These are phyloP conservation scores for Bjerkandera adusta DNA, from an alignment of 1,284 basidiomycete genomes.

Conservation along the genomic window DNA sequence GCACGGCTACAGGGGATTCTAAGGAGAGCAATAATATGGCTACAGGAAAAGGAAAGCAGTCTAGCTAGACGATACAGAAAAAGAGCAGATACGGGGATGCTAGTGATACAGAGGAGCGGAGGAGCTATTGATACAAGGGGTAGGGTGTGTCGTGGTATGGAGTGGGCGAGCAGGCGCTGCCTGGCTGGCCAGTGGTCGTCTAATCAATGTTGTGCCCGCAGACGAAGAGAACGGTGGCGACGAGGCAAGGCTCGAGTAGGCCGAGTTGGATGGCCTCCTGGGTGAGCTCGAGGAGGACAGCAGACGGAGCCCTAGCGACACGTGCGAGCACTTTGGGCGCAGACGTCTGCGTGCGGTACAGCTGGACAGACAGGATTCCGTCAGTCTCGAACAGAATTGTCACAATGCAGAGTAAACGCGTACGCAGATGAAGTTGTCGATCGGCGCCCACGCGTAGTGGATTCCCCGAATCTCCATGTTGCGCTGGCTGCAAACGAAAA, in stretches of 20 bases:
- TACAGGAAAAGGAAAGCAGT: neutral
- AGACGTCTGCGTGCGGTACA: constrained; percentile 28
- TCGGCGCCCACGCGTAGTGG: constrained; percentile 42
- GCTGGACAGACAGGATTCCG: constrained; percentile 18
- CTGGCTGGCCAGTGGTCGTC: neutral
- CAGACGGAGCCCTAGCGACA: constrained; percentile 25
- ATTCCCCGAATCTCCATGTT: constrained; percentile 40
- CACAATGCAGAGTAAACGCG: constrained; percentile 20
- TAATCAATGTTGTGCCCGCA: constrained; percentile 36
- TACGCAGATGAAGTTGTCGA: constrained; percentile 40
- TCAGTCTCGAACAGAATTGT: neutral
- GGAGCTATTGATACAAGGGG: constrained; percentile 10
- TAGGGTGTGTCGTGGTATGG: neutral
- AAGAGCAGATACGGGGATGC: neutral
- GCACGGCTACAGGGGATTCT: neutral
- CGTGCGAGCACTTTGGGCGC: constrained; percentile 31
- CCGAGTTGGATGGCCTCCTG: constrained; percentile 30
- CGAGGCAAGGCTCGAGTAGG: constrained; percentile 33
- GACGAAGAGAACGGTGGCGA: constrained; percentile 34
- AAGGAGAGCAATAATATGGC: neutral
- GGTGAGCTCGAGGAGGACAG: constrained; percentile 32
- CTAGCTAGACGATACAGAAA: neutral
- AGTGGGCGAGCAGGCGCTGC: neutral
- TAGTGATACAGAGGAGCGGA: constrained; percentile 3
- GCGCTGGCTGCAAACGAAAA: constrained; percentile 34